phyloP scores from a whole-genome alignment of 352 stramenopile species.

The Phytopythium helicoides region DNA sequence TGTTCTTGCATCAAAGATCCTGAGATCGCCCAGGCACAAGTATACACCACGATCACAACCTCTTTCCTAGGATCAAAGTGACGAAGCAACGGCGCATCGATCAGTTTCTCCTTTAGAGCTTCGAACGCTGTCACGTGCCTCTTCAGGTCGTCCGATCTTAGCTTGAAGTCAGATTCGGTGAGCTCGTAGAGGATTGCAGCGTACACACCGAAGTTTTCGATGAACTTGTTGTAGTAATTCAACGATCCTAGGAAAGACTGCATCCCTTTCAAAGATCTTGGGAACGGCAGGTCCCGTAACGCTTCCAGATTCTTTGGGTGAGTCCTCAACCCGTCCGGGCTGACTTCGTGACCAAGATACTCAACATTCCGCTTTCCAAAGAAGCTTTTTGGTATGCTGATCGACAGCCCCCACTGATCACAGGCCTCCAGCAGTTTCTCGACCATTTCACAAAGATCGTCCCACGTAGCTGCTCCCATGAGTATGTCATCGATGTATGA shows the following conservation, averaged over 20 bases:
- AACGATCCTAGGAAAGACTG: constrained; percentile 21
- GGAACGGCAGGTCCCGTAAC: constrained; percentile 9
- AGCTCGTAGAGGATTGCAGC: constrained; percentile 7
- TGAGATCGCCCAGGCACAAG: constrained; percentile 13
- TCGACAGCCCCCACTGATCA: too few relatives aligned
- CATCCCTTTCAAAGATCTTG: background rate
- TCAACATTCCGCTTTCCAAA: constrained; percentile 11
- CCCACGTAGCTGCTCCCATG: too few relatives aligned
- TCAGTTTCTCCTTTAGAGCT: constrained; percentile 7
- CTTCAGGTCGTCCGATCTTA: background rate
- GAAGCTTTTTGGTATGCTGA: constrained; percentile 24
- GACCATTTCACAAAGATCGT: too few relatives aligned
- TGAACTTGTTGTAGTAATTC: constrained; percentile 20
- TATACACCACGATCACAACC: constrained; percentile 9
- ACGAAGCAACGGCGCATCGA: constrained; percentile 3
- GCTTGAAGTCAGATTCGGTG: constrained; percentile 4
- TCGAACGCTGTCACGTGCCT: constrained; percentile 10
- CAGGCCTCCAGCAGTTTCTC: too few relatives aligned
- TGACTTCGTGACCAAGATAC: constrained; percentile 14
- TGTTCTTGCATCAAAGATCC: constrained; percentile 6
- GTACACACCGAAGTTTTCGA: constrained; percentile 17
- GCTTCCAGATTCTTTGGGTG: constrained; percentile 13
- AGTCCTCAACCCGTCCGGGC: background rate
- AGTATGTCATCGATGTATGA: too few relatives aligned
- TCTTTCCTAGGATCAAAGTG: constrained; percentile 9